Conservation (phyloP, 2,329 filamentous ascomycete genomes). For the Xylaria sp. region DNA sequence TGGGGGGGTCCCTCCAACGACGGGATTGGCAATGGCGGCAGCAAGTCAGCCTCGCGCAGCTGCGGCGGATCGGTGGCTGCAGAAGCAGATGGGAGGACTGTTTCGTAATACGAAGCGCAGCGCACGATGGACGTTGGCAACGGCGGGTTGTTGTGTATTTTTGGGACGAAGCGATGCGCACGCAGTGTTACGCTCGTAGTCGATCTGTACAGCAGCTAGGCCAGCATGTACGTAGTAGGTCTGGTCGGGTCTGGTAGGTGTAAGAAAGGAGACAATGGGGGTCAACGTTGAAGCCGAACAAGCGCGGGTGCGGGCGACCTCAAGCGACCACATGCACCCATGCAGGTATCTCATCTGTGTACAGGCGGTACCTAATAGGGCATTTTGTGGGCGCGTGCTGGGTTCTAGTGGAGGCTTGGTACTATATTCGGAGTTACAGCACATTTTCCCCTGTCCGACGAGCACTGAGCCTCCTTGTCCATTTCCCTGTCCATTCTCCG, state of each 20-base stretch:
- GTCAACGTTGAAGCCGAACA: constrained; percentile 28
- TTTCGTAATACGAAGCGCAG: constrained; percentile 23
- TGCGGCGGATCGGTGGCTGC: constrained; percentile 29
- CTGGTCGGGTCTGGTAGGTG: background rate
- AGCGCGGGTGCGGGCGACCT: constrained; percentile 21
- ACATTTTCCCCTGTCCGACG: background rate
- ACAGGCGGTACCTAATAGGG: background rate
- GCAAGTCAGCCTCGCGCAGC: constrained; percentile 30
- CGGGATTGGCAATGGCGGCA: constrained; percentile 25
- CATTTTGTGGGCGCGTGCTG: constrained; percentile 10
- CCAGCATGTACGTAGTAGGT: background rate
- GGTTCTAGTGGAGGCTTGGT: constrained; percentile 2
- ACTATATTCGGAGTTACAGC: constrained; percentile 18
- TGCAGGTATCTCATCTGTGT: constrained; percentile 13
- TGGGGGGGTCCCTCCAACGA: constrained; percentile 39
- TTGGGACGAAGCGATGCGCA: constrained; percentile 30
- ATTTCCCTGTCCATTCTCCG: too few relatives aligned
- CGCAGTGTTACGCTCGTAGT: constrained; percentile 28
- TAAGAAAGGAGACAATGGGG: constrained; percentile 29
- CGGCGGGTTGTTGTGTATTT: constrained; percentile 20
- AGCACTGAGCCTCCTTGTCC: constrained; percentile 10
- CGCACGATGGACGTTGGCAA: constrained; percentile 15
- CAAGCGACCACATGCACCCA: constrained; percentile 10
- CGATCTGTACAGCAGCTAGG: constrained; percentile 20
- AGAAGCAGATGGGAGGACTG: constrained; percentile 18